Evolutionary conservation across 2,329 filamentous ascomycete genomes (phyloP), one percentile per base, ranked within the genome.

Genomic region (Metarhizium guizhouense): DNA sequence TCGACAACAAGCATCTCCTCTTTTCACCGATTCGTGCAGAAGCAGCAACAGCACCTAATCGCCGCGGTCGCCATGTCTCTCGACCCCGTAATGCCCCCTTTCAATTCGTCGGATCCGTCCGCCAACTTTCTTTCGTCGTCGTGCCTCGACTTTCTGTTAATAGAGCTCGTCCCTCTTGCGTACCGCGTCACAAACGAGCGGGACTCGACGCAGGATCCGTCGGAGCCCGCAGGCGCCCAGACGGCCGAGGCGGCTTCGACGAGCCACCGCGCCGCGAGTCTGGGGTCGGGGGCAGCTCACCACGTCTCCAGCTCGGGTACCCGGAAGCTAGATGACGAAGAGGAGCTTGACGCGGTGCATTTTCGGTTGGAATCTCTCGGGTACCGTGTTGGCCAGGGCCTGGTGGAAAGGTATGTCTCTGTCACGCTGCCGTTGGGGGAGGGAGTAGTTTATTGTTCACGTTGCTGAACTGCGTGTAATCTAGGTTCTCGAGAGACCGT

Each of bases 111-210:
- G 61, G 90, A 95, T 72, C 87, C 89, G 42, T 79, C 79, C 57
- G 87, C 88, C 57, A 83, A 84, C 58, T 88, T 92, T 74, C 79
- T 96, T 64, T 87, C 83, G 74, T 84, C 87, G 56, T 94, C 93
- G 51, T 91, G 88, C 69, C 84, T 99, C 65, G 94, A 99, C 72
- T 87, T 99, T 64, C 83, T 99, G 56, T 83, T 99, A 64, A 97
- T 97, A 68, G 94, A 99, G 76, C 83, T 99, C 55, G 94, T 99
- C 16, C 94, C 94, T 43, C 87, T 97, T 77, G 89, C 93, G 5
- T 90, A 95, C 72, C 85, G 94, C 61, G 80, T 97, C 59, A 86
- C 90, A 25, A 82, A 85, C 66, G 86, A 94, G 66, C 78, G 90
- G 4, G 82, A 84, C 57, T 74, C 53, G 70, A 79, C 57, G 47